Evolutionary conservation across 495 filamentous ascomycete genomes (phyloP), one percentile per base, ranked within the genome.

Genomic region (Penicillium odoratum): DNA sequence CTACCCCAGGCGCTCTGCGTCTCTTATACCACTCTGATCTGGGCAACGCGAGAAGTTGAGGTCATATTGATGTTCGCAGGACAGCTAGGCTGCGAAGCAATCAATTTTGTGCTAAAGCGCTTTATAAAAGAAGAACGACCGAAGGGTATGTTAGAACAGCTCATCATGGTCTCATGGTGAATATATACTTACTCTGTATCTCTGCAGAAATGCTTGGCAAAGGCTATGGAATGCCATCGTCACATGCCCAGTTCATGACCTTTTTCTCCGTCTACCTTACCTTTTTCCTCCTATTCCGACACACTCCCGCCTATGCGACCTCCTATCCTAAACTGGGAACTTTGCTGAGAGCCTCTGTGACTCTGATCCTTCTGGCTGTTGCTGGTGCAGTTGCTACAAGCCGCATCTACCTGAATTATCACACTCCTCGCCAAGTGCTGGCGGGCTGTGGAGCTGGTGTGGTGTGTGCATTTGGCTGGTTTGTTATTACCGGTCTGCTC

Each of bases 221-320:
- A 71, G 94, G 94, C 57, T 99, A 98, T 66, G 94, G 94, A 60
- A 99, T 99, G 94, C 94, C 94, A n/a, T 92, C 88, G 46, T 96
- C 92, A 28, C 94, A 99, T 75, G 90, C 94, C 9, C 94, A 99
- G 73, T 99, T 97, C 69, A 87, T 90, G 48, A 78, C 86, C 9
- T 99, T 90, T 77, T 98, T 97, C 78, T 86, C 91, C 43, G 75
- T 94, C 53, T 91, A 88, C 64, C 70, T 96, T 26, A 75, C 84
- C 15, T 78, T 99, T 30, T 97, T 97, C 74, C 78, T 97, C 26
- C 77, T 93, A 15, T 74, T 89, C 49, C 83, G 93, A 56, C 90
- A 96, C 70, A 76, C 78, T 7, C 90, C 88, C 7, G 80, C 76
- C 48, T 77, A 79, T 54, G 67, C 74, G 1, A 63, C 62, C 48